Evolutionary conservation across 2,329 filamentous ascomycete genomes (phyloP).

Genomic region (Rutstroemia sp.): DNA sequence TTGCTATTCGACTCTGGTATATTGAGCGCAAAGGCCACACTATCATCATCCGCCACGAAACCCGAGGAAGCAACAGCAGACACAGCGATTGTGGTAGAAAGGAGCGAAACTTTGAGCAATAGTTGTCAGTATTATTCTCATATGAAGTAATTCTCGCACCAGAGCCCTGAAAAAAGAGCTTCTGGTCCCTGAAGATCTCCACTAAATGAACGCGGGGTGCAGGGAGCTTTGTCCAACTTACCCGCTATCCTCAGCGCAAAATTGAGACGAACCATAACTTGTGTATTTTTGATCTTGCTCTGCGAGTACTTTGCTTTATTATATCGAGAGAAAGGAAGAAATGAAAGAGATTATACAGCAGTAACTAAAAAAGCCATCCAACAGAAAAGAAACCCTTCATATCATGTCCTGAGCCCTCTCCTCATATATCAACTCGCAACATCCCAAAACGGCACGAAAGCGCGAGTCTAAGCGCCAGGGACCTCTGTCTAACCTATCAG

Average conservation of each 20-base stretch:
- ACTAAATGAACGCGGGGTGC: background rate
- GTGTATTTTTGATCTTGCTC: background rate
- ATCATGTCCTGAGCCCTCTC: background rate
- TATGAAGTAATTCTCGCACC: background rate
- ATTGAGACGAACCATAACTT: conserved; percentile 5
- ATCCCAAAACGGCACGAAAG: background rate
- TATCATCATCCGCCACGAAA: conserved; percentile 38
- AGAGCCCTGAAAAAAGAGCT: too few species aligned
- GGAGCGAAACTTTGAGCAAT: background rate
- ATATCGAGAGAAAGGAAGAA: background rate
- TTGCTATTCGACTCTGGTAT: conserved; percentile 39
- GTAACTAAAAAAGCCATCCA: too few species aligned
- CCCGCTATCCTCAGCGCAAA: background rate
- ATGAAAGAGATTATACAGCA: conserved; percentile 2
- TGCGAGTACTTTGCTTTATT: too few species aligned
- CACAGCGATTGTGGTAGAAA: background rate
- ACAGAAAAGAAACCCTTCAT: too few species aligned
- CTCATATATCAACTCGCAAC: background rate
- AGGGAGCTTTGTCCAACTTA: background rate
- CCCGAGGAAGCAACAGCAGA: conserved; percentile 5
- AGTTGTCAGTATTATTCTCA: background rate
- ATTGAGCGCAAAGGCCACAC: conserved; percentile 43
- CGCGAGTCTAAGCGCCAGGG: too few species aligned
- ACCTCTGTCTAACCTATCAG: too few species aligned
- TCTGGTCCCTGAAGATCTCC: background rate